phyloP scores from a whole-genome alignment of 2,329 filamentous ascomycete genomes.

The Teratosphaeria pseudoeucalypti region DNA sequence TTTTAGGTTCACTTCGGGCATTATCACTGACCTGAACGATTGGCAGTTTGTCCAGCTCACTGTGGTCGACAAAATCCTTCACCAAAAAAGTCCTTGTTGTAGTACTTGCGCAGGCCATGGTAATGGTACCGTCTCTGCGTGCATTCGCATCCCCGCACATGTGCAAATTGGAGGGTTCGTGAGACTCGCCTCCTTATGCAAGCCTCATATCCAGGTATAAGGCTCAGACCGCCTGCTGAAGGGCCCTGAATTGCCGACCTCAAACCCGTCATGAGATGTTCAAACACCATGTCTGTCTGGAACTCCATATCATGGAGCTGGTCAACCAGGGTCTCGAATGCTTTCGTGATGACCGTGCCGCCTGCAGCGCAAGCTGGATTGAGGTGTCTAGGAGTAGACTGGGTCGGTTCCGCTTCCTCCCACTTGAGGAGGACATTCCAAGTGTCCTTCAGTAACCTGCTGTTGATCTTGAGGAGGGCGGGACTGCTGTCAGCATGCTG shows the following conservation, averaged over 20 bases:
- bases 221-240: neutral
- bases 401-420: neutral
- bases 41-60: neutral
- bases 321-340: neutral
- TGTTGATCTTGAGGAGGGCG: neutral
- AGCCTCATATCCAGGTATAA: conserved; percentile 1
- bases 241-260: neutral
- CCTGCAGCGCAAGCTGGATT: neutral
- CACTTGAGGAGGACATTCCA: neutral
- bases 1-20: neutral
- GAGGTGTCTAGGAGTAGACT: neutral
- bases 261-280: neutral
- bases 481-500: neutral
- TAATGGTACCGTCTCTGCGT: neutral
- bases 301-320: neutral
- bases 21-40: neutral
- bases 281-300: neutral
- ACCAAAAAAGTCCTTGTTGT: neutral
- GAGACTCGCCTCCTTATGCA: conserved; percentile 1
- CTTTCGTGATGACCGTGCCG: neutral
- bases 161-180: conserved; percentile 1
- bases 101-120: neutral
- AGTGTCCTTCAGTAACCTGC: neutral
- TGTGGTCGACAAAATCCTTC: neutral
- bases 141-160: conserved; percentile 1